Conservation (phyloP, 306 rosid species). For the Rosa persica region DNA sequence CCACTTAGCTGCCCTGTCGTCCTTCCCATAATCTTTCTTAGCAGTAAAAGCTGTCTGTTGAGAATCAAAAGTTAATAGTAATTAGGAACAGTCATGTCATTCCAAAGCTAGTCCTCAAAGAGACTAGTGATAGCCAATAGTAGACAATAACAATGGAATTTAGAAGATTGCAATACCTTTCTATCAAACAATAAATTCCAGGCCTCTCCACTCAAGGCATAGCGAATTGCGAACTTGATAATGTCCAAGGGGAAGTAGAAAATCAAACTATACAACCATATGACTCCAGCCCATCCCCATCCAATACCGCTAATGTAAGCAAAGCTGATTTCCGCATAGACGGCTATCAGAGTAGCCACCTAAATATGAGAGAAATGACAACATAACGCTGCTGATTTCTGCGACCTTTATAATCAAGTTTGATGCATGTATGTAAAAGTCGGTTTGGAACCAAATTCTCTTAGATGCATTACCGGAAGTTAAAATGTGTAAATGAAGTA, state of each 20-base stretch:
- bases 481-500: background rate
- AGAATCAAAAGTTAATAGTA: constrained; percentile 19
- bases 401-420: background rate
- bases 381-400: constrained; percentile 13
- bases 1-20: constrained; percentile 77
- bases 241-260: constrained; percentile 79
- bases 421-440: background rate
- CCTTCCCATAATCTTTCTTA: constrained; percentile 77
- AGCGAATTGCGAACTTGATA: constrained; percentile 71
- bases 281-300: constrained; percentile 91
- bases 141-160: background rate
- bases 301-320: constrained; percentile 72
- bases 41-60: constrained; percentile 74
- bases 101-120: background rate
- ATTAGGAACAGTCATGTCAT: constrained; percentile 5
- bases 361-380: constrained; percentile 24
- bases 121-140: background rate
- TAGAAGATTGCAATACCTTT: constrained; percentile 42
- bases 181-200: constrained; percentile 77
- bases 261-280: constrained; percentile 76
- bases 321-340: constrained; percentile 73
- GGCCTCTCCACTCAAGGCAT: constrained; percentile 77
- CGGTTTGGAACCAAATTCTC: background rate
- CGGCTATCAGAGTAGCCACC: constrained; percentile 89
- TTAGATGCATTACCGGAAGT: background rate